A percentile compares a stretch with the other conserved stretches of the same genome.
Evolutionary conservation across 352 stramenopile species (phyloP).

Genomic region (Globisporangium abappressorium): DNA sequence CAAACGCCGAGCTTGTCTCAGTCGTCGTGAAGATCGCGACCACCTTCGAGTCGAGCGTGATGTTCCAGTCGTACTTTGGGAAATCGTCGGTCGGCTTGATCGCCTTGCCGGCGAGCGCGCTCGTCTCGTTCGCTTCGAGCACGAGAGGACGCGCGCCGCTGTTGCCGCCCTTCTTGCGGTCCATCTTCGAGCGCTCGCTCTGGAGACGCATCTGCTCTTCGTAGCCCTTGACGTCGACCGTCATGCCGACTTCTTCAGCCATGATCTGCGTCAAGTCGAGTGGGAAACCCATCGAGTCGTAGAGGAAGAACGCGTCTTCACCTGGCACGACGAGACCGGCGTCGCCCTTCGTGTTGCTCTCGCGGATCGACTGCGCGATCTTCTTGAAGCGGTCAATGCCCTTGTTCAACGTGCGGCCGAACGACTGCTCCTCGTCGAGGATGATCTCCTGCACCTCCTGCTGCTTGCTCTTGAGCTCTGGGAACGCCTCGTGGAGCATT

Average conservation of each 20-base stretch:
- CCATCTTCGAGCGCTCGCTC: constrained; percentile 77
- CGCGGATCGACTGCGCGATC: constrained; percentile 73
- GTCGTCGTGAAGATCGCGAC: constrained; percentile 94
- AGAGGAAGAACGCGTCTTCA: constrained; percentile 97
- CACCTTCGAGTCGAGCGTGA: constrained; percentile 79
- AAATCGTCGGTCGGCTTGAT: constrained; percentile 91
- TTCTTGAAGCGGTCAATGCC: constrained; percentile 89
- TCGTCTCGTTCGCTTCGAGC: constrained; percentile 95
- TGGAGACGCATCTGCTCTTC: constrained; percentile 92
- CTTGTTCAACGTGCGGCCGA: constrained; percentile 94
- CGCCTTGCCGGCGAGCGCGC: constrained; percentile 73
- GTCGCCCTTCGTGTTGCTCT: constrained; percentile 46
- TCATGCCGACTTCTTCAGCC: constrained; percentile 94
- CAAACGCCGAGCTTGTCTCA: constrained; percentile 80
- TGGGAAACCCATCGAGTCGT: constrained; percentile 99
- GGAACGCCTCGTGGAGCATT: constrained; percentile 94
- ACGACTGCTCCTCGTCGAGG: constrained; percentile 96
- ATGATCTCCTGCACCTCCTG: constrained; percentile 92
- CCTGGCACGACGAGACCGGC: constrained; percentile 87
- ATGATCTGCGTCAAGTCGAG: constrained; percentile 98
- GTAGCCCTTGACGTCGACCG: constrained; percentile 93
- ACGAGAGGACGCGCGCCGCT: constrained; percentile 79
- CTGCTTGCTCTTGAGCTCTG: constrained; percentile 94
- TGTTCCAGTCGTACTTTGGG: constrained; percentile 94
- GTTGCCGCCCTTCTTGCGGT: constrained; percentile 87